Evolutionary conservation across 1,284 basidiomycete genomes (phyloP).

Genomic region (Acaromyces ingoldii): DNA sequence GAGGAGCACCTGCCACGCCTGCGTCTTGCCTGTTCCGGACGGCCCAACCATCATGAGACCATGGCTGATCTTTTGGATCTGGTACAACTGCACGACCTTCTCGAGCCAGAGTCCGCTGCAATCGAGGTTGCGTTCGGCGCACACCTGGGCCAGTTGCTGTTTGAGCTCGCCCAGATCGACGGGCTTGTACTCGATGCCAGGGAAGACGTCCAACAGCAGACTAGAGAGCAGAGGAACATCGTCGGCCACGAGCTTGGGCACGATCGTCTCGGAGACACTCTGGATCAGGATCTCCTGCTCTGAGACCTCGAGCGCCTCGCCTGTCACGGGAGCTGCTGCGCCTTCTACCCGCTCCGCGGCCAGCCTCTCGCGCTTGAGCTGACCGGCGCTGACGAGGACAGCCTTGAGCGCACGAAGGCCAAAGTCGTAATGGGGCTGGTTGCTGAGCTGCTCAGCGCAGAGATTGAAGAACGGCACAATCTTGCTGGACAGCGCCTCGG

Average conservation of each 20-base stretch:
- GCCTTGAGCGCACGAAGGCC: slow-evolving; percentile 95
- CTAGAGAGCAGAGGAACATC: slow-evolving; percentile 92
- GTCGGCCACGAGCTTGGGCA: slow-evolving; percentile 94
- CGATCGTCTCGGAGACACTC: slow-evolving; percentile 98
- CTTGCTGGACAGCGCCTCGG: slow-evolving; percentile 90
- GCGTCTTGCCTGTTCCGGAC: slow-evolving; percentile 93
- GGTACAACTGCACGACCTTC: slow-evolving; percentile 96
- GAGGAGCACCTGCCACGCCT: slow-evolving; percentile 91
- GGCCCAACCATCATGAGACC: slow-evolving; percentile 99
- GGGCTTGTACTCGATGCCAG: slow-evolving; percentile 83
- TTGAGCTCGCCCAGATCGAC: slow-evolving; percentile 81
- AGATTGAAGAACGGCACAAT: slow-evolving; percentile 99
- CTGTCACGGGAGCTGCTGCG: slow-evolving; percentile 6
- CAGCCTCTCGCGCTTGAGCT: slow-evolving; percentile 75
- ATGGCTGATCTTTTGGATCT: slow-evolving; percentile 99
- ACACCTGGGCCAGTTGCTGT: slow-evolving; percentile 78
- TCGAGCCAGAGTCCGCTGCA: slow-evolving; percentile 79
- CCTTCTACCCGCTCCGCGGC: slow-evolving; percentile 50
- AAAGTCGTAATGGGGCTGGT: slow-evolving; percentile 98
- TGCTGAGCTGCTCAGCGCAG: slow-evolving; percentile 91
- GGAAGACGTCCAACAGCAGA: slow-evolving; percentile 93
- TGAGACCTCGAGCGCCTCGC: slow-evolving; percentile 55
- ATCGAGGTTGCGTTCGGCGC: slow-evolving; percentile 76
- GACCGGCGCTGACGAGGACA: slow-evolving; percentile 92
- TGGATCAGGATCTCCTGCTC: slow-evolving; percentile 98